Evolutionary conservation across 164 flowering plant species (phyloP).

Genomic region (Vitis cinerea): DNA sequence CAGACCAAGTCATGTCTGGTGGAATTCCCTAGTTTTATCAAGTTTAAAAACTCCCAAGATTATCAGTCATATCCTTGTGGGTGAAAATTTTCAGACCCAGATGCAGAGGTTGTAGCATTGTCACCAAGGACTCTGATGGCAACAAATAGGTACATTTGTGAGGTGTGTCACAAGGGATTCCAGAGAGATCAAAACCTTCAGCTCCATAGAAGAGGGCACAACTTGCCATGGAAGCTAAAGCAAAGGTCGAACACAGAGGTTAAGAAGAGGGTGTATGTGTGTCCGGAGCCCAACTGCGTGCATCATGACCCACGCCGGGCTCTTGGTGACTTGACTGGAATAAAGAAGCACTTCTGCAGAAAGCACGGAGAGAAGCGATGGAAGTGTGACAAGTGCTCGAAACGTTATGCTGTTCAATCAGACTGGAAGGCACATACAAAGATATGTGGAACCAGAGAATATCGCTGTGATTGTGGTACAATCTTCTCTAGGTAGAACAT

Average conservation of each 20-base stretch:
- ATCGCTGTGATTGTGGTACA: slow-evolving; percentile 30
- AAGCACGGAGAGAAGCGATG: slow-evolving; percentile 34
- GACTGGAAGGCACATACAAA: slow-evolving; percentile 32
- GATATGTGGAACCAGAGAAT: slow-evolving; percentile 30
- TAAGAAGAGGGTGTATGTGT: slow-evolving; percentile 32
- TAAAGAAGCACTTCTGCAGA: slow-evolving; percentile 33
- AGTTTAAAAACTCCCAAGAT: too few relatives aligned
- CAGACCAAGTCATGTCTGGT: too few relatives aligned
- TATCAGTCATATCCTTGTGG: too few relatives aligned
- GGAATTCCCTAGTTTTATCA: too few relatives aligned
- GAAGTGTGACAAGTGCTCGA: slow-evolving; percentile 35
- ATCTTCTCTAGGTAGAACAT: slow-evolving; percentile 24
- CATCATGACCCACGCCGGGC: slow-evolving; percentile 30
- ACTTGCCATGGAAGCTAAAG: slow-evolving; percentile 33
- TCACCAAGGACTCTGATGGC: slow-evolving; percentile 31
- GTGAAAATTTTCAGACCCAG: slow-evolving; percentile 19
- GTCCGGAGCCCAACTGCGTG: slow-evolving; percentile 27
- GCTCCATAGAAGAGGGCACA: slow-evolving; percentile 30
- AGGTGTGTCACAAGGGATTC: slow-evolving; percentile 32
- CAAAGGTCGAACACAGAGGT: slow-evolving; percentile 21
- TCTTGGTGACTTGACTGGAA: slow-evolving; percentile 30
- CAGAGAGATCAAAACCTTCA: slow-evolving; percentile 34
- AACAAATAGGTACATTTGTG: slow-evolving; percentile 26
- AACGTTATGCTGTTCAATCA: slow-evolving; percentile 31
- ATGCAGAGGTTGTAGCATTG: slow-evolving; percentile 29